Percentiles rank a stretch among this genome's conserved stretches.
Evolutionary conservation across 768 basidiomycete genomes (phyloP).

Genomic region (Lactifluus echinatus): DNA sequence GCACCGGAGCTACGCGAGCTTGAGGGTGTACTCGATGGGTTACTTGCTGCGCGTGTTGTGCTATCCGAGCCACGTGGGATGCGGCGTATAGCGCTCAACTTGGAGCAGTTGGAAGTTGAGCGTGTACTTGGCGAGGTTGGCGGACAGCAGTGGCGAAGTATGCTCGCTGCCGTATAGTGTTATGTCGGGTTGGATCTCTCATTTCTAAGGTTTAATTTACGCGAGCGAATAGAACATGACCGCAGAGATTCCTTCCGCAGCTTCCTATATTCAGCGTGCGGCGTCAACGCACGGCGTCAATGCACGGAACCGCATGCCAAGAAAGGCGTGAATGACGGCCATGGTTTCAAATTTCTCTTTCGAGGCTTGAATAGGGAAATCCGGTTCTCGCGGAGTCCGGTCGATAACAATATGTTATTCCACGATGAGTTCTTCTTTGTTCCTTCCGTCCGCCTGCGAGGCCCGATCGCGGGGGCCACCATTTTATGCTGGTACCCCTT

Average conservation of each 20-base stretch:
- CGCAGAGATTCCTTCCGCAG: too few species aligned
- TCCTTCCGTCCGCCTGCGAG: background rate
- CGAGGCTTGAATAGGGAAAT: background rate
- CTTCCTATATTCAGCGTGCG: too few species aligned
- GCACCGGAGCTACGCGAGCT: conserved; percentile 61
- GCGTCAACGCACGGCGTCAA: too few species aligned
- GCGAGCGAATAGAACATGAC: too few species aligned
- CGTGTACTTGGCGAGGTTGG: conserved; percentile 78
- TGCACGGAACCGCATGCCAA: too few species aligned
- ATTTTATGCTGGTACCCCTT: background rate
- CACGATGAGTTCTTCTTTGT: background rate
- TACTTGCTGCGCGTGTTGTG: conserved; percentile 71
- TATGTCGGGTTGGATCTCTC: too few species aligned
- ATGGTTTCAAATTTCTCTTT: too few species aligned
- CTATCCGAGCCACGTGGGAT: conserved; percentile 63
- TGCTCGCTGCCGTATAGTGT: conserved; percentile 26
- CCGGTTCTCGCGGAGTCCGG: background rate
- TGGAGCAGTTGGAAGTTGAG: conserved; percentile 81
- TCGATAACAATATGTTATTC: background rate
- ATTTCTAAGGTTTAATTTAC: too few species aligned
- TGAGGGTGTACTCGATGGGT: conserved; percentile 57
- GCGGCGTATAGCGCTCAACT: conserved; percentile 65
- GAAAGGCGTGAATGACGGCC: too few species aligned
- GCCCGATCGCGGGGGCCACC: background rate
- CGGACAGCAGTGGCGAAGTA: conserved; percentile 56